These are phyloP conservation scores for Stylosanthes scabra DNA, from an alignment of 331 rosid species.

Conservation along the genomic window DNA sequence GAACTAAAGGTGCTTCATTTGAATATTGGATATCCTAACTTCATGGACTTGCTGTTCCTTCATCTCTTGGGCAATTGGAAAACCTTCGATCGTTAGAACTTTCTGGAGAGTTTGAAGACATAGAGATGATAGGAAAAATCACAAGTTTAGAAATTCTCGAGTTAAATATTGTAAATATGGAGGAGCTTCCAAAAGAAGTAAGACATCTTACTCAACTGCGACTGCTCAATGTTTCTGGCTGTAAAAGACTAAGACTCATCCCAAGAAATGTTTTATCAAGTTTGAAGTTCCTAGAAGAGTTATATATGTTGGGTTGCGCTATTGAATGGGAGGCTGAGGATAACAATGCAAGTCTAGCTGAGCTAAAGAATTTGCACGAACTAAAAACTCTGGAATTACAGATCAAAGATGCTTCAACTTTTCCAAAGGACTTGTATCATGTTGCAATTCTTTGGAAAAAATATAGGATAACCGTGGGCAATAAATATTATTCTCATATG, in stretches of 20 bases:
- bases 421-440: conserved; percentile 7
- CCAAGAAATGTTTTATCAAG: conserved; percentile 36
- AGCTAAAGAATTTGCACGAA: conserved; percentile 14
- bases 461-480: no score
- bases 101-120: conserved; percentile 13
- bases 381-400: conserved; percentile 33
- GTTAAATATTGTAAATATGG: not conserved
- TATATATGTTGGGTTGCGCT: conserved; percentile 33
- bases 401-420: conserved; percentile 26
- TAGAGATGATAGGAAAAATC: conserved; percentile 15
- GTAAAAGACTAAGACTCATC: conserved; percentile 12
- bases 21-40: no score
- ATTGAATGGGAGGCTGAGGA: conserved; percentile 34
- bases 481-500: no score
- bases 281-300: conserved; percentile 39
- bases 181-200: conserved; percentile 28
- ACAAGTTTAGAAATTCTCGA: conserved; percentile 34
- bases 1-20: conserved; percentile 32
- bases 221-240: conserved; percentile 21
- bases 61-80: conserved; percentile 21
- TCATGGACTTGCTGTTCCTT: not conserved
- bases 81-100: conserved; percentile 17
- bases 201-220: conserved; percentile 26
- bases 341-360: conserved; percentile 26
- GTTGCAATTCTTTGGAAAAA: not conserved